Conservation (phyloP, 257 asterid species). For the Schizonepeta tenuifolia region DNA sequence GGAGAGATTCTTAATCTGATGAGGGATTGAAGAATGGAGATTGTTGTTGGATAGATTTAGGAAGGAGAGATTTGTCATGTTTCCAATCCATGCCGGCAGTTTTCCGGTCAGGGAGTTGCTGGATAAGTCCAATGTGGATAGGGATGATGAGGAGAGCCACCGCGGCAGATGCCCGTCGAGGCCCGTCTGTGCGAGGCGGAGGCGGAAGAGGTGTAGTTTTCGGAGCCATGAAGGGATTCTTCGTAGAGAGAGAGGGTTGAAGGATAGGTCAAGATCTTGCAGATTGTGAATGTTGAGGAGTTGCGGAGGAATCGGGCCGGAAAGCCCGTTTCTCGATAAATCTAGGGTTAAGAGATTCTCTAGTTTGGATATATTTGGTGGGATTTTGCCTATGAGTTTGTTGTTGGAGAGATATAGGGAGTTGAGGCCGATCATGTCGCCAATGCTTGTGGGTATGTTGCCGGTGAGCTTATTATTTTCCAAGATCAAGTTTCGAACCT, state of each 20-base stretch:
- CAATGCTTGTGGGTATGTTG: constrained; percentile 55
- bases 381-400: constrained; percentile 54
- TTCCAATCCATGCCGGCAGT: constrained; percentile 68
- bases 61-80: constrained; percentile 56
- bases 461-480: constrained; percentile 64
- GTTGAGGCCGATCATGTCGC: constrained; percentile 48
- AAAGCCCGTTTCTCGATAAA: constrained; percentile 57
- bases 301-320: constrained; percentile 51
- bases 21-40: constrained; percentile 55
- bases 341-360: constrained; percentile 46
- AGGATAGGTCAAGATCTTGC: constrained; percentile 58
- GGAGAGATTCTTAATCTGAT: constrained; percentile 50
- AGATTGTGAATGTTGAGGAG: constrained; percentile 43
- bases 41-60: constrained; percentile 64
- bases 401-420: constrained; percentile 60
- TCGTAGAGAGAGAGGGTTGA: constrained; percentile 53
- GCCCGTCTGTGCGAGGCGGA: constrained; percentile 56
- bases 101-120: constrained; percentile 58
- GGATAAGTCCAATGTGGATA: constrained; percentile 67
- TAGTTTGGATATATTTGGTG: constrained; percentile 57
- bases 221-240: constrained; percentile 56
- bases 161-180: constrained; percentile 51
- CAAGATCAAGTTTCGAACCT: constrained; percentile 44
- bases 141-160: constrained; percentile 56
- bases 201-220: constrained; percentile 34